Base-by-base conservation (phyloP, 1,284 basidiomycete genomes). In the Fomes fomentarius region DNA sequence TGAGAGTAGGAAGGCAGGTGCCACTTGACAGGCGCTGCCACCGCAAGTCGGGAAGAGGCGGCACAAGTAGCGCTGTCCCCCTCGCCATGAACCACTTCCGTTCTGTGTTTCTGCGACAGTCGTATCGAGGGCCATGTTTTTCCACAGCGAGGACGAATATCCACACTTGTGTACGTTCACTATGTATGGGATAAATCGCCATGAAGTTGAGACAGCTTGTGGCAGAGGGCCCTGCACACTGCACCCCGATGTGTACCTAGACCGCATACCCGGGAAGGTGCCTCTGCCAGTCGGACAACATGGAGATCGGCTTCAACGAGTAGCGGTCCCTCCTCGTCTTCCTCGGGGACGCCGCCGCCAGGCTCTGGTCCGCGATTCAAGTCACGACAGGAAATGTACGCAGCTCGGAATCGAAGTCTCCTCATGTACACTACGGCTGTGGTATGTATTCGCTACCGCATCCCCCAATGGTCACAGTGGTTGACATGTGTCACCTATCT, bases 391-490 rank as follows among this genome's bases (percentile, higher is more conserved):
- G 69, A 72, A 37, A 54, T 74, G 24, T 76, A 79, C 63, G 70
- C 70, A 3, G 71, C 79, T n/a, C 78, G 78, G 64, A 94, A 94
- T 63, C 80, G 85, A 41, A 84, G 81, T 47, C 71, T 94, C 50
- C 73, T 93, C 52, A 86, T 93, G 85, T 94, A 94, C 68, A 83
- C 85, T 14, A 80, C 87, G 22, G 91, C 91, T 11, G 82, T 87
- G 47, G 91, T 91, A 74, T 58, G 87, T 76, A 21, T 11, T 14
- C 22, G 0, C 2, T 6, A 12, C 45, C 25, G 24, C 22, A 26
- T 24, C 42, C 44, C 35, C 47, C 56, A 43, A n/a, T 12, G 11
- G n/a, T 30, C 11, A 37, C 22, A 8, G 3, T 19, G 31, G 1
- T 21, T 9, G 11, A 1, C 2, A 19, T 4, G 4, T 34, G 10